These are phyloP conservation scores for Cytospora chrysosperma DNA, from an alignment of 2,329 filamentous ascomycete genomes.

Conservation along the genomic window DNA sequence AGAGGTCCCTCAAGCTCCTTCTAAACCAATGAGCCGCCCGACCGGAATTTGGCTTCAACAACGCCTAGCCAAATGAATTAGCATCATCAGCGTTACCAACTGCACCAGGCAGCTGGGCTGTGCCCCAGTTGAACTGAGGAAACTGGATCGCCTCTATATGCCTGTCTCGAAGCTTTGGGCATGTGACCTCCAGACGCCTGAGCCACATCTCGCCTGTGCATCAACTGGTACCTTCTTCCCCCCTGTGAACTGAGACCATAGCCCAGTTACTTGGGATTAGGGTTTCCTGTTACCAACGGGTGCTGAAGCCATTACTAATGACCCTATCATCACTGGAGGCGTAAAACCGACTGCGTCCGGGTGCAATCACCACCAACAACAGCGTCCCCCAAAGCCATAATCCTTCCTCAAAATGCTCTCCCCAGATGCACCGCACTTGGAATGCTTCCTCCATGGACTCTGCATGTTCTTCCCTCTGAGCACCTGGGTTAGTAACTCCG, in stretches of 20 bases:
- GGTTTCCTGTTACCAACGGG: not conserved
- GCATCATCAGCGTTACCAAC: not conserved
- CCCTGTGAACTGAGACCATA: not conserved
- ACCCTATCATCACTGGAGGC: not conserved
- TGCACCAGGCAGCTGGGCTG: not conserved
- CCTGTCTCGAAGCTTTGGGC: not conserved
- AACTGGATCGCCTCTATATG: not conserved
- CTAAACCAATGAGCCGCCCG: not conserved
- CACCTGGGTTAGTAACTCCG: not conserved
- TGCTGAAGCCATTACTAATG: not conserved
- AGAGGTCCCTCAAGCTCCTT: not conserved
- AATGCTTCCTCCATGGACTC: not conserved
- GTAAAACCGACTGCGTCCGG: no score
- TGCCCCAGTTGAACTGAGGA: not conserved
- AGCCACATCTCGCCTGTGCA: not conserved
- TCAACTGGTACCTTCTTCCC: not conserved
- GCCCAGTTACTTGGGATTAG: not conserved
- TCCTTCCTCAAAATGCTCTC: not conserved
- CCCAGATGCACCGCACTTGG: not conserved
- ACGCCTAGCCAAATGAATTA: not conserved
- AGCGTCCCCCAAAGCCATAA: not conserved
- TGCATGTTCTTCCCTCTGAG: not conserved
- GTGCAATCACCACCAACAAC: not conserved
- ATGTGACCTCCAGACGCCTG: not conserved
- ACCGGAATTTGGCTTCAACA: not conserved